Evolutionary conservation across 2,329 filamentous ascomycete genomes (phyloP), one percentile per base, ranked within the genome.

Genomic region (Sporothrix luriei): DNA sequence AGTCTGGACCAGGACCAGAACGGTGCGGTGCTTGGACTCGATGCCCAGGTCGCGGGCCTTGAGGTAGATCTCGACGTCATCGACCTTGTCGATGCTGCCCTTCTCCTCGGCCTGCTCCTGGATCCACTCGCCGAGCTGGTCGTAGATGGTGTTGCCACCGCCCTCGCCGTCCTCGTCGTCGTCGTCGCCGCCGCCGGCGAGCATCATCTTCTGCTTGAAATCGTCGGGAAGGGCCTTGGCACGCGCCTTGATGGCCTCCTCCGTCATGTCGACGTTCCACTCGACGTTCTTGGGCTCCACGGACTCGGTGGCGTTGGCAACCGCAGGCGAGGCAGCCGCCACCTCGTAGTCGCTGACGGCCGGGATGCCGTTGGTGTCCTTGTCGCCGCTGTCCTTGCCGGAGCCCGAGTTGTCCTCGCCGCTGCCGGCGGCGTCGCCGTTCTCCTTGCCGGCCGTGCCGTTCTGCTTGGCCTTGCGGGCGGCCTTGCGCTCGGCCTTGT

Each of bases 21-120:
- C 86, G 64, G 94, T 97, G 82, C 91, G 93, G 85, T 97, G 92
- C 88, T 98, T 99, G 82, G 82, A 81, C 82, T 97, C 94, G 74
- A 99, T 95, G 75, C 94, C 94, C 69, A 98, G 85, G 76, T 98
- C 95, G 84, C 97, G 95, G 74, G 94, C 94, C 86, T 99, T 98
- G 82, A 96, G 83, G 81, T 97, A 98, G 79, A 99, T 92, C 51
- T 94, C 90, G 74, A 98, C 86, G 77, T 96, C 94, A 77, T 93
- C 90, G 74, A 99, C 87, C 71, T 93, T 89, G 81, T 88, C 85
- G 75, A 97, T 85, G 75, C 89, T 85, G 72, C 91, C 91, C 81
- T 91, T 89, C 73, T 88, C 86, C 71, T 88, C 85, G 70, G 90
- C 89, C 78, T 94, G 85, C 71, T 84, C 84, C 77, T 92, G 86